Conservation (phyloP, 2,329 filamentous ascomycete genomes). For the Escovopsis sp. region DNA sequence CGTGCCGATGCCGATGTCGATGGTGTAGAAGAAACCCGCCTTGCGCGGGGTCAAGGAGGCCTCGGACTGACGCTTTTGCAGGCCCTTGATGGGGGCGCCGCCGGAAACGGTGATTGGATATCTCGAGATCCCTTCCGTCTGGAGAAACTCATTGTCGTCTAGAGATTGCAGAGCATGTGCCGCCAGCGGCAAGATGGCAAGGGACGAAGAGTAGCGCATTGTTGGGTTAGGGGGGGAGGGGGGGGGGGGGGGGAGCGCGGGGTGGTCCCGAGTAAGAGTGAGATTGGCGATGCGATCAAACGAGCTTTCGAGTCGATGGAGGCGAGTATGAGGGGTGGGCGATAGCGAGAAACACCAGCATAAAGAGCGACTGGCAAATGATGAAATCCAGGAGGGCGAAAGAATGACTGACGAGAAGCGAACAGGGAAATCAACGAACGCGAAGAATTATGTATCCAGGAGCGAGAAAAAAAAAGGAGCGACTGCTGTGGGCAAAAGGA, state of each 20-base stretch:
- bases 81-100: slow-evolving; percentile 14
- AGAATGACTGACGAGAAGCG: no score
- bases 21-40: slow-evolving; percentile 23
- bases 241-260: no score
- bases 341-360: slow-evolving; percentile 5
- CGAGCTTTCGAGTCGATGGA: no score
- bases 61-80: slow-evolving; percentile 16
- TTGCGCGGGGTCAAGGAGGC: slow-evolving; percentile 12
- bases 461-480: no score
- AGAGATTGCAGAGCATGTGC: slow-evolving; percentile 10
- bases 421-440: no score
- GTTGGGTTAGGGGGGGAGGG: no score
- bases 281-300: no score
- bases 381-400: no score
- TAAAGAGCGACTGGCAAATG: slow-evolving; percentile 14
- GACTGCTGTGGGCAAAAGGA: no score
- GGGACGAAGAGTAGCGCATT: slow-evolving; percentile 18
- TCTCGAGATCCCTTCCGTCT: slow-evolving; percentile 14
- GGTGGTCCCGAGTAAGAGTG: no score
- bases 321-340: background rate
- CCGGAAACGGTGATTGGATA: slow-evolving; percentile 15
- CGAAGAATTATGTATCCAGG: no score
- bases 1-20: slow-evolving; percentile 23
- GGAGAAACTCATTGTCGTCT: slow-evolving; percentile 11
- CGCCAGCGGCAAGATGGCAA: slow-evolving; percentile 15